Base-by-base conservation (phyloP, 2,329 filamentous ascomycete species). In the Catunica adiposa region DNA sequence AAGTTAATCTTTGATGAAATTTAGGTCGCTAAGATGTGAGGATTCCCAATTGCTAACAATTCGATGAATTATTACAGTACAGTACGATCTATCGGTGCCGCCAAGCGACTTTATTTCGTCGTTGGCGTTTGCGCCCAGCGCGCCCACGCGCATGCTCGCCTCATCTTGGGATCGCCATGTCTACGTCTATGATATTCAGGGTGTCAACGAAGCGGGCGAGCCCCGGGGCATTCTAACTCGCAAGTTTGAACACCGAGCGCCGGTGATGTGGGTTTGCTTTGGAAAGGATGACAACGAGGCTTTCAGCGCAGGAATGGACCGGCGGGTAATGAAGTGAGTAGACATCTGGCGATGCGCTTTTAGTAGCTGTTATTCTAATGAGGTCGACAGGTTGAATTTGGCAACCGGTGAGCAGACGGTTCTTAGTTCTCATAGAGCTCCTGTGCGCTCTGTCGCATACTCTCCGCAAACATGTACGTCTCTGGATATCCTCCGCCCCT, bases 131-230 rank as follows among this genome's bases (percentile, higher is more conserved):
- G 87, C 89, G 61, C 86, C 88, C 37, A 72, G 76, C 59, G 80
- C 82, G n/a, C 77, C 83, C 2, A 80, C 76, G 55, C 84, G 82
- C 62, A 77, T 98, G 38, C 79, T 94, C n/a, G 89, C 90, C 62
- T 84, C 89, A 9, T 95, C 89, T 56, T 98, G 92, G 92, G 90
- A 97, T 70, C 87, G 83, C 69, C 80, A 87, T 66, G 80, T 94
- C 56, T 94, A 96, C 69, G 75, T 90, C 54, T 97, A 97, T 74
- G 86, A 94, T 65, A 77, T 84, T 58, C 23, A 51, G n/a, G 54
- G 29, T 8, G 44, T 29, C 3, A 46, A 37, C 25, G 69, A 69
- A 48, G 71, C 72, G 59, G 76, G 76, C 56, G 76, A 78, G 22
- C 74, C 77, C 60, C 66, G 69, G 20, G 82, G 80, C 5, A 78